Base-by-base conservation (phyloP, 305 asterid genomes). In the Solanum chacoense region DNA sequence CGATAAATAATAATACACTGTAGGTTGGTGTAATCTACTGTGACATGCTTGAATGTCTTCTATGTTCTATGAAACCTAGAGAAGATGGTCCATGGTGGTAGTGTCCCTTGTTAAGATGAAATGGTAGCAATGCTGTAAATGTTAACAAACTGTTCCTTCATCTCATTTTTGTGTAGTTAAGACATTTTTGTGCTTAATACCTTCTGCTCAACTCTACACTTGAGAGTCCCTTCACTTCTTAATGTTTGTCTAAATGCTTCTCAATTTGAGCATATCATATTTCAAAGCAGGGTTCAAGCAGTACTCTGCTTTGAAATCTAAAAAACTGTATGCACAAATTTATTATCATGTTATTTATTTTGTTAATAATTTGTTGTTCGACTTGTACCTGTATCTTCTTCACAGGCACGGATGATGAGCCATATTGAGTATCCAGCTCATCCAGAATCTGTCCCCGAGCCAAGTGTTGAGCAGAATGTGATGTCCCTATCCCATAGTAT, bases 341-440 rank as follows among this genome's bases (percentile, higher is more conserved):
- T 74, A 11, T 42, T 12, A 7, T 28, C 55, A 24, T 34, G 85
- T 2, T 50, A 29, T 79, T 84, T 45, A 50, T 36, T 31, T 50
- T 29, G 63, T 20, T 31, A 26, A 50, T 50, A 50, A 50, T 31
- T 20, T 83, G 87, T 71, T 83, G 87, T 32, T 83, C 1, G 72
- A 83, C 73, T 55, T 83, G 12, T 83, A 31, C 72, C 40, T 50
- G n/a, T 65, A 69, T 84, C 74, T 88, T 87, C 79, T 72, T 37
- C 83, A 85, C 97, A 95, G 98, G 96, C 93, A 88, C 94, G 92
- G 87, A 89, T 88, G 37, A 91, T 92, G 94, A 90, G 90, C 80
- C 91, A 94, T 72, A 87, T 89, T 34, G 92, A 93, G 63, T 83
- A 75, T 84, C 77, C 95, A 89, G 90, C 91, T 85, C 88, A 92